Evolutionary conservation across 1,284 basidiomycete species (phyloP), one percentile per base, ranked within the genome.

Genomic region (Malassezia nana): DNA sequence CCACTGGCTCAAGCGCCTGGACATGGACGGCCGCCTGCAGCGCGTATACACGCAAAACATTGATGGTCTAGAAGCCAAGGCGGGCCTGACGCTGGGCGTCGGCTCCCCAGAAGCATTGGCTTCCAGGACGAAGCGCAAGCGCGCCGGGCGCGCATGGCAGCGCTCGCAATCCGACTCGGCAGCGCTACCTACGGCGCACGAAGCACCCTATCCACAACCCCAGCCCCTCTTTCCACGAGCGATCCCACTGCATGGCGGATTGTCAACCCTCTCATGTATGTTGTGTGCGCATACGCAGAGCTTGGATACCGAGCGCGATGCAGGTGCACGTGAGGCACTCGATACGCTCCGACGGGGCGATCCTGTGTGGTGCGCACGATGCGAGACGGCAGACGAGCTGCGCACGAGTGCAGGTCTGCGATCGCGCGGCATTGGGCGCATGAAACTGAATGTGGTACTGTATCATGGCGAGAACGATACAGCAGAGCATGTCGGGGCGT

Each of bases 11-110:
- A 85, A 85, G 66, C 84, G 82, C 6, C 81, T 95, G 0, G 86
- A 92, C 63, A 74, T 79, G 9, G 88, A 89, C 75, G 85, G 86
- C 49, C 89, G 86, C 68, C 78, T 96, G 1, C 76, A 92, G 26
- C 82, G 90, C 48, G 86, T 84, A 3, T 95, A 95, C 74, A 94
- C 91, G 0, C 90, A 94, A 75, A 95, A 94, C 70, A 90, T 95
- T 46, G 91, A 95, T 75, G 89, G 88, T 6, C 77, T 95, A 18
- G 91, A 95, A 74, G 84, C 84, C 63, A 79, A 81, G 50, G 82
- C 82, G 1, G 91, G 90, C 0, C 79, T 75, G 20, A 58, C 65
- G 13, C 72, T 95, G 35, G 73, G 73, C 6, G 58, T 74, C 3
- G 69, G 69, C 12, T 35, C 45, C 5, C 16, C 26, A 4, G 31